Percentiles rank a stretch among this genome's conserved stretches.
Evolutionary conservation across 768 basidiomycete genomes (phyloP).

Genomic region (Rhodotorula graminis): DNA sequence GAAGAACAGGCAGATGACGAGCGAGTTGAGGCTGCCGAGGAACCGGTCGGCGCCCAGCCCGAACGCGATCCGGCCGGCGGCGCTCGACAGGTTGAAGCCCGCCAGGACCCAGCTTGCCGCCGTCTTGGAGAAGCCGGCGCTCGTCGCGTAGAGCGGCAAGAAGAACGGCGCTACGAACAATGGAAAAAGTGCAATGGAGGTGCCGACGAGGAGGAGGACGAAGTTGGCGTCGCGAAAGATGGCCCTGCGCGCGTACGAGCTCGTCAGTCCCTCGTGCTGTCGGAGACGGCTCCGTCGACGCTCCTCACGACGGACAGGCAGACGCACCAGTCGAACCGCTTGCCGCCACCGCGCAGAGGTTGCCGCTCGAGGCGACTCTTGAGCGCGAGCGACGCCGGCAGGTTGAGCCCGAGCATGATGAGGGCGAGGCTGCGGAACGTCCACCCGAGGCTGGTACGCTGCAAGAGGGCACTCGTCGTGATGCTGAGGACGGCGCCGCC

Average conservation of each 20-base stretch:
- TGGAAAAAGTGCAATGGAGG: constrained; percentile 38
- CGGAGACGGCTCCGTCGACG: background rate
- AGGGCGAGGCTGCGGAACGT: constrained; percentile 41
- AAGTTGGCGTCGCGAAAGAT: constrained; percentile 39
- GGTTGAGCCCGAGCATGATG: constrained; percentile 15
- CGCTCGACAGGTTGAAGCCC: constrained; percentile 43
- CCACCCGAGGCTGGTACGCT: constrained; percentile 36
- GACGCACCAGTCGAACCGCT: constrained; percentile 40
- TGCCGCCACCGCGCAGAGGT: background rate
- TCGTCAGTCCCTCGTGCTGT: background rate
- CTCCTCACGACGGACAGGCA: too few relatives aligned
- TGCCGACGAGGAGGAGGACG: constrained; percentile 28
- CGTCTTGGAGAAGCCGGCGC: constrained; percentile 34
- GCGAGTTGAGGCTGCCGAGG: constrained; percentile 43
- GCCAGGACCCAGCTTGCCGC: constrained; percentile 36
- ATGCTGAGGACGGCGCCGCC: constrained; percentile 40
- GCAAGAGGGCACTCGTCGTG: constrained; percentile 25
- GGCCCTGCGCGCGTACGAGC: constrained; percentile 1
- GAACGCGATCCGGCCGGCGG: constrained; percentile 40
- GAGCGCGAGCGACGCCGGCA: too few relatives aligned
- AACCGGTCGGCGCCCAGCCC: constrained; percentile 40
- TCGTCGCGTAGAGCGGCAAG: constrained; percentile 42
- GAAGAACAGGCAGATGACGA: constrained; percentile 37
- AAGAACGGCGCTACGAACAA: constrained; percentile 45
- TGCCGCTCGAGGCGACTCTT: background rate